Percentiles rank a stretch among this genome's conserved stretches.
These are phyloP conservation scores for Rhodotorula toruloides DNA, from an alignment of 768 basidiomycete species.

Conservation along the genomic window DNA sequence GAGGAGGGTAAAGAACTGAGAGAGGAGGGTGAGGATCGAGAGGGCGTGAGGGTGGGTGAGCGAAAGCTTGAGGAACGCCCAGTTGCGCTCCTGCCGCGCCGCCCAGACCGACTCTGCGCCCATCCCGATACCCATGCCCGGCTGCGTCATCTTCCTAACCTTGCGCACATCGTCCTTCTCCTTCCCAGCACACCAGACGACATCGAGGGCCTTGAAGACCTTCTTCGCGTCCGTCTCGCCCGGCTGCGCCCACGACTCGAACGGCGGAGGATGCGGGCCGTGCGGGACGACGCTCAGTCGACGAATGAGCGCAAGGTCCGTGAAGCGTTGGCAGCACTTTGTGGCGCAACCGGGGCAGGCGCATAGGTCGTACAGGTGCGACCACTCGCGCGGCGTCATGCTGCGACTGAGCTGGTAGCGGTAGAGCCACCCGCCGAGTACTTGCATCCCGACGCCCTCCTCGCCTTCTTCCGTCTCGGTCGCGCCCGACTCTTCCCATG, in stretches of 20 bases:
- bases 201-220: constrained; percentile 31
- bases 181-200: constrained; percentile 35
- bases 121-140: constrained; percentile 3
- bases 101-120: constrained; percentile 12
- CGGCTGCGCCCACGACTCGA: constrained; percentile 32
- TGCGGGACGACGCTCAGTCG: constrained; percentile 33
- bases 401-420: constrained; percentile 19
- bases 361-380: constrained; percentile 39
- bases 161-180: constrained; percentile 15
- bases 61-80: constrained; percentile 32
- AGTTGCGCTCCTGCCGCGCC: constrained; percentile 31
- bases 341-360: constrained; percentile 36
- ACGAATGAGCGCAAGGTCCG: constrained; percentile 24
- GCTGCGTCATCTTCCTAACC: constrained; percentile 16
- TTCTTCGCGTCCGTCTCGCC: constrained; percentile 28
- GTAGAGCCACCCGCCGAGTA: constrained; percentile 38
- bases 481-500: constrained; percentile 38
- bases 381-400: constrained; percentile 33
- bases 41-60: constrained; percentile 23
- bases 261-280: constrained; percentile 36
- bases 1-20: constrained; percentile 29
- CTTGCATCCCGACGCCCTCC: constrained; percentile 38
- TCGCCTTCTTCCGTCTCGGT: constrained; percentile 38
- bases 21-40: constrained; percentile 19
- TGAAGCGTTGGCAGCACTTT: constrained; percentile 24